phyloP scores from a whole-genome alignment of 192 early-diverging fungal species.

The Lunasporangiospora selenospora region DNA sequence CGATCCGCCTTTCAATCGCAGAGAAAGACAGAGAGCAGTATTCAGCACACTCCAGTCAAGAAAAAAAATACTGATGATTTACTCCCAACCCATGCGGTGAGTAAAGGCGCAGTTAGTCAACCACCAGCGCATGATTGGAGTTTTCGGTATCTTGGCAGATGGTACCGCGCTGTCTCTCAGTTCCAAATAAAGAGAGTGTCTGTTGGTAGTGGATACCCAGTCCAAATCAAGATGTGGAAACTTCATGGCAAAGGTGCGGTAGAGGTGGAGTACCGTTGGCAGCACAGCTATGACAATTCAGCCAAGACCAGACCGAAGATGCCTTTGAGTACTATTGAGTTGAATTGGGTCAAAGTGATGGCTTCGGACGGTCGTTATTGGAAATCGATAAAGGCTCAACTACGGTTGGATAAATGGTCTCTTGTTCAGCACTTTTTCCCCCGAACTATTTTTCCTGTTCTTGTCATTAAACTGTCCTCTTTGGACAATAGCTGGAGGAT shows the following conservation, averaged over 20 bases:
- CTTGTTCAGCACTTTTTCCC: background rate
- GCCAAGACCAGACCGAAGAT: slow-evolving; percentile 13
- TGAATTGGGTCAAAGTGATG: slow-evolving; percentile 11
- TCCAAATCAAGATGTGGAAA: slow-evolving; percentile 19
- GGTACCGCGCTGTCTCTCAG: slow-evolving; percentile 5
- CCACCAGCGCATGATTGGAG: slow-evolving; percentile 18
- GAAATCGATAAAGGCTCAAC: slow-evolving; percentile 2
- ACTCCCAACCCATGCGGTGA: slow-evolving; percentile 4
- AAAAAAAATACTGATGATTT: slow-evolving; percentile 6
- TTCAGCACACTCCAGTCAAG: no score
- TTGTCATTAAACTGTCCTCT: background rate
- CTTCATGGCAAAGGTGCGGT: slow-evolving; percentile 11
- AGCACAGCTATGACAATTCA: slow-evolving; percentile 17
- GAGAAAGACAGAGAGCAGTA: background rate
- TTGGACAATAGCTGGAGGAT: slow-evolving; percentile 4
- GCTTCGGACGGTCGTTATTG: slow-evolving; percentile 11
- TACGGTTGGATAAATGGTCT: slow-evolving; percentile 8
- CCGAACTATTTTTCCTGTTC: background rate
- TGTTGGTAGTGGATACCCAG: slow-evolving; percentile 18
- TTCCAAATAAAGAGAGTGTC: slow-evolving; percentile 5
- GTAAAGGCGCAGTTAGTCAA: slow-evolving; percentile 9
- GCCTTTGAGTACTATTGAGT: slow-evolving; percentile 9
- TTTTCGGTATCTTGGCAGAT: slow-evolving; percentile 14
- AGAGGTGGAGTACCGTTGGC: slow-evolving; percentile 12
- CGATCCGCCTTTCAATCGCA: slow-evolving; percentile 10